phyloP scores from a whole-genome alignment of 352 stramenopile species.

The Globisporangium barbulae region DNA sequence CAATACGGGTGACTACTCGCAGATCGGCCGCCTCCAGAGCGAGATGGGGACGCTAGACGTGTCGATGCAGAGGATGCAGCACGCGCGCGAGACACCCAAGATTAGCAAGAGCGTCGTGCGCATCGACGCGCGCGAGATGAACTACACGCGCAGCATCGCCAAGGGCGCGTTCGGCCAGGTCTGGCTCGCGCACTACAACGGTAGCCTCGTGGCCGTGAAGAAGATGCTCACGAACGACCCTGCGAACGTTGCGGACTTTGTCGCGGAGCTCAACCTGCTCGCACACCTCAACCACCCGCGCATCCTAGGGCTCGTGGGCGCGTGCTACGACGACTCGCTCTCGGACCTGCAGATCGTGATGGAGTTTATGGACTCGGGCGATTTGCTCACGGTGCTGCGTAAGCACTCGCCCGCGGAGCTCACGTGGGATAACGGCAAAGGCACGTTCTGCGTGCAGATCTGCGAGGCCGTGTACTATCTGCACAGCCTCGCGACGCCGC shows the following conservation, averaged over 20 bases:
- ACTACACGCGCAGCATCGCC: slow-evolving; percentile 74
- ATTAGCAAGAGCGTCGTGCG: slow-evolving; percentile 50
- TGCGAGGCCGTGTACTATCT: slow-evolving; percentile 87
- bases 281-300: slow-evolving; percentile 67
- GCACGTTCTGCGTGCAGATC: slow-evolving; percentile 70
- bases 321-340: slow-evolving; percentile 67
- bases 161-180: slow-evolving; percentile 82
- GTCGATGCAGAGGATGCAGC: slow-evolving; percentile 10
- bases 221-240: slow-evolving; percentile 66
- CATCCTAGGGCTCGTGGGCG: slow-evolving; percentile 69
- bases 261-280: slow-evolving; percentile 82
- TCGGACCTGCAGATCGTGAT: slow-evolving; percentile 75
- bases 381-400: slow-evolving; percentile 62
- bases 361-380: slow-evolving; percentile 78
- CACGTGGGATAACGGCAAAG: slow-evolving; percentile 62
- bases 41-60: slow-evolving; percentile 13
- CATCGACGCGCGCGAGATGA: slow-evolving; percentile 66
- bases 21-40: slow-evolving; percentile 28
- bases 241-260: slow-evolving; percentile 59
- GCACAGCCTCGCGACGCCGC: slow-evolving; percentile 78
- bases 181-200: slow-evolving; percentile 66
- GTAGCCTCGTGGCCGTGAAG: slow-evolving; percentile 77
- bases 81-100: slow-evolving; percentile 19
- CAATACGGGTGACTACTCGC: slow-evolving; percentile 19
- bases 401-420: slow-evolving; percentile 37